Base-by-base conservation (phyloP, 352 stramenopile species). In the Elongisporangium anandrum region DNA sequence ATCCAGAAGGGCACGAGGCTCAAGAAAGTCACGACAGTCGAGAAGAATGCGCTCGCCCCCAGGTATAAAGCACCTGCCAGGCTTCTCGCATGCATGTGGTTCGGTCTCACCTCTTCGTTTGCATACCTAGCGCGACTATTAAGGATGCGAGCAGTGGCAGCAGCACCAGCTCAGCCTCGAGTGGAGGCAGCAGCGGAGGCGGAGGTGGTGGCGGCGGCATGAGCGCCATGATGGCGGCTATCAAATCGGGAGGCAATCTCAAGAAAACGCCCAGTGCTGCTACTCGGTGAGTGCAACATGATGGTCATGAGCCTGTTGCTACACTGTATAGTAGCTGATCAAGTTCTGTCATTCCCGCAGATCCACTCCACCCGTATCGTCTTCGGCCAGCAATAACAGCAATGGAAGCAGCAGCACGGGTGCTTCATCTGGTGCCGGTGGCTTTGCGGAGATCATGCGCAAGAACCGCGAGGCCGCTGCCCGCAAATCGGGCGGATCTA, bases 361-460 rank as follows among this genome's bases (percentile, higher is more conserved):
- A 39, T 39, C 29, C 6, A 39, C 29, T 39, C 6, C 29, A 39
- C 29, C 29, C 4, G 29, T 39, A 8, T 4, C 56, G 47, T 57
- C 62, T 1, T 62, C 60, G 10, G 52, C 48, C 50, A 58, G 47
- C 34, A 69, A 60, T n/a, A n/a, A n/a, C 56, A 73, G 66, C 54
- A 59, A 50, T 4, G 48, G 49, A 15, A 45, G 63, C 10, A 47
- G 22, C n/a, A n/a, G n/a, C n/a, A n/a, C n/a, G n/a, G 22, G 54
- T 45, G 53, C 48, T 16, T 49, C 60, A 6, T 60, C 59, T 20
- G 64, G 77, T 15, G 72, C 70, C 19, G 79, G 82, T 19, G 86
- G 86, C 19, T 95, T 96, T 69, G 82, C 87, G 0, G 87, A 96
- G 60, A 96, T 96, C 66, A 96, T 96, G 84, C 77, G 84, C 50